Conservation (phyloP, 208 protist species). For the Acanthamoeba castellanii region DNA sequence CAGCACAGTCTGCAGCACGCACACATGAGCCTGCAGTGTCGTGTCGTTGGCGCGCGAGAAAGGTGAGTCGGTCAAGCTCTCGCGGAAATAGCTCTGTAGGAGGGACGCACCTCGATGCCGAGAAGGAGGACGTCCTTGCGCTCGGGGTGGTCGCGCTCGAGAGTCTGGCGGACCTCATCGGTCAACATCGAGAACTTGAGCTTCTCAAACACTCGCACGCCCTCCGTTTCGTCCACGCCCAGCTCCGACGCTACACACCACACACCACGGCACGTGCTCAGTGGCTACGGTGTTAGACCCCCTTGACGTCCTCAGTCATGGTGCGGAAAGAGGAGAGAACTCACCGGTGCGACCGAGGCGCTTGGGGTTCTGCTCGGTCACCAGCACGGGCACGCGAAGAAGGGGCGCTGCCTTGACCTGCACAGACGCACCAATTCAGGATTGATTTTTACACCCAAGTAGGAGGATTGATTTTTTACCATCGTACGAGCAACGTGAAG, state of each 20-base stretch:
- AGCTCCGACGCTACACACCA: neutral
- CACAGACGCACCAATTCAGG: neutral
- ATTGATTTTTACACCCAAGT: neutral
- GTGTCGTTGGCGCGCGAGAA: neutral
- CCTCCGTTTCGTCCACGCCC: neutral
- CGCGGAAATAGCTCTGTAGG: neutral
- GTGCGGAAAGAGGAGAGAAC: neutral
- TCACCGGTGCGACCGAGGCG: conserved; percentile 29
- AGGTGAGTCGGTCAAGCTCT: neutral
- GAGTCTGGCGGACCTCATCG: conserved; percentile 11
- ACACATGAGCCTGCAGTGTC: conserved; percentile 24
- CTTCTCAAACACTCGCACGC: conserved; percentile 54
- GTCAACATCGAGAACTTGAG: conserved; percentile 67
- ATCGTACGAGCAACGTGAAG: conserved; percentile 29
- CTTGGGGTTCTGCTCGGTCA: conserved; percentile 69
- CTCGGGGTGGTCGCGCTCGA: conserved; percentile 42
- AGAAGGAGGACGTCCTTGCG: conserved; percentile 53
- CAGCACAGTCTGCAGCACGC: conserved; percentile 56
- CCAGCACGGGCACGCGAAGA: conserved; percentile 31
- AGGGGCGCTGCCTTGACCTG: conserved; percentile 49
- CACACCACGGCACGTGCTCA: too few species aligned
- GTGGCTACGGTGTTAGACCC: too few species aligned
- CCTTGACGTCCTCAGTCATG: too few species aligned
- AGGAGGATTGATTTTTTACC: neutral
- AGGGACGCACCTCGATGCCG: conserved; percentile 48